phyloP scores from a whole-genome alignment of 2,329 filamentous ascomycete species.

The Cercospora sojina region DNA sequence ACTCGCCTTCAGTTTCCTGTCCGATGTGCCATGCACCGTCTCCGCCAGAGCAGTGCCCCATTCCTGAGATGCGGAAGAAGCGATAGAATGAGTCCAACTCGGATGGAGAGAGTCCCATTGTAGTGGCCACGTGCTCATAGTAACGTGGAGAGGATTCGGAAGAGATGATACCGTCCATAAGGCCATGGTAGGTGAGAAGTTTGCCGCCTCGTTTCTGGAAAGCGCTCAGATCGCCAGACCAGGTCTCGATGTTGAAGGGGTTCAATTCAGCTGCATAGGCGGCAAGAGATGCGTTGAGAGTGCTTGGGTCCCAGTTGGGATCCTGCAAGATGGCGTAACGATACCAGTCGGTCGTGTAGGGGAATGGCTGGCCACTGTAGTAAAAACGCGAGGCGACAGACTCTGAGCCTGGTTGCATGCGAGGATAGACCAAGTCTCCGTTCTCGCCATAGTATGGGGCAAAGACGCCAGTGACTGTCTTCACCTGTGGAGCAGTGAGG shows the following conservation, averaged over 20 bases:
- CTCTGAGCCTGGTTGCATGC: conserved; percentile 52
- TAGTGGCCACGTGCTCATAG: conserved; percentile 45
- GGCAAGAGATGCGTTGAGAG: conserved; percentile 40
- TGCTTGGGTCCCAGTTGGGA: conserved; percentile 43
- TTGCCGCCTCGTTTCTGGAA: conserved; percentile 46
- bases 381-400: conserved; percentile 36
- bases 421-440: conserved; percentile 49
- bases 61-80: conserved; percentile 53
- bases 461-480: conserved; percentile 44
- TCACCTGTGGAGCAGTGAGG: conserved; percentile 45
- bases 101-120: conserved; percentile 48
- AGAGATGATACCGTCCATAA: conserved; percentile 43
- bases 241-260: conserved; percentile 43
- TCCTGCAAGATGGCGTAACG: conserved; percentile 51
- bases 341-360: conserved; percentile 50
- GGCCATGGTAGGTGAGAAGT: conserved; percentile 47
- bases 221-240: conserved; percentile 43
- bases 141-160: conserved; percentile 48
- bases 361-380: conserved; percentile 44
- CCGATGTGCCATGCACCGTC: conserved; percentile 45
- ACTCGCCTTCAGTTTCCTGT: conserved; percentile 30
- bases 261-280: conserved; percentile 38
- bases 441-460: conserved; percentile 42
- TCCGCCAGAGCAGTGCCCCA: conserved; percentile 52
- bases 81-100: conserved; percentile 55